phyloP scores from a whole-genome alignment of 805 yeast genomes.

The Ogataea siamensis region DNA sequence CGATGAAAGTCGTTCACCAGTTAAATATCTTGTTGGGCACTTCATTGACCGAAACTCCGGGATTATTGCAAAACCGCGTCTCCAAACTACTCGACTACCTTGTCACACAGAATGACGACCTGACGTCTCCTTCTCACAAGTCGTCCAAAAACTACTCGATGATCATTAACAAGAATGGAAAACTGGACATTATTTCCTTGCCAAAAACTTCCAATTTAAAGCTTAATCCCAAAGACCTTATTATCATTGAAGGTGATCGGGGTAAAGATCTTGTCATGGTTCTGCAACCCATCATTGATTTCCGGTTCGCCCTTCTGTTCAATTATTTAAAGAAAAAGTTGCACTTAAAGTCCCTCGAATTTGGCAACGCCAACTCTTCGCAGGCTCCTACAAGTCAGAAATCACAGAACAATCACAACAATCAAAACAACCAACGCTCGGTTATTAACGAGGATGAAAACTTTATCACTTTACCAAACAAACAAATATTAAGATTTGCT shows the following conservation, averaged over 20 bases:
- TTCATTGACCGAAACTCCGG: slow-evolving; percentile 14
- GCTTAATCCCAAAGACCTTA: slow-evolving; percentile 60
- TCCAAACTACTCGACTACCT: slow-evolving; percentile 38
- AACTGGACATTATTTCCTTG: slow-evolving; percentile 66
- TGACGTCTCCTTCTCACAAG: slow-evolving; percentile 34
- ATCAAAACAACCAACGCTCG: slow-evolving; percentile 23
- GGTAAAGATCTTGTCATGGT: slow-evolving; percentile 79
- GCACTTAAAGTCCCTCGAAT: slow-evolving; percentile 53
- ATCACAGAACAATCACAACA: slow-evolving; percentile 23
- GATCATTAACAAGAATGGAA: slow-evolving; percentile 37
- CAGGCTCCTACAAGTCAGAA: slow-evolving; percentile 17
- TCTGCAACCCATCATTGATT: slow-evolving; percentile 59
- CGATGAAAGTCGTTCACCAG: slow-evolving; percentile 38
- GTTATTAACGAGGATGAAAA: slow-evolving; percentile 54
- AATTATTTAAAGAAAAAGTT: slow-evolving; percentile 73
- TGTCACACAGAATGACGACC: slow-evolving; percentile 45
- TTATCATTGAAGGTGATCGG: slow-evolving; percentile 79
- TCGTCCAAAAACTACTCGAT: slow-evolving; percentile 36
- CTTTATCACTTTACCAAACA: slow-evolving; percentile 70
- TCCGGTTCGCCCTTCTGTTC: slow-evolving; percentile 66
- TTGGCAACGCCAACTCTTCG: slow-evolving; percentile 32
- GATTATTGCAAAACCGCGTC: slow-evolving; percentile 25
- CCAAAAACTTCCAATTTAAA: slow-evolving; percentile 62
- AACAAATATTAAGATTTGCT: slow-evolving; percentile 74
- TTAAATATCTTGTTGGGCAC: slow-evolving; percentile 31